A percentile compares a stretch with the other conserved stretches of the same genome.
phyloP scores from a whole-genome alignment of 2,329 filamentous ascomycete species.

The Leptographium lundbergii region DNA sequence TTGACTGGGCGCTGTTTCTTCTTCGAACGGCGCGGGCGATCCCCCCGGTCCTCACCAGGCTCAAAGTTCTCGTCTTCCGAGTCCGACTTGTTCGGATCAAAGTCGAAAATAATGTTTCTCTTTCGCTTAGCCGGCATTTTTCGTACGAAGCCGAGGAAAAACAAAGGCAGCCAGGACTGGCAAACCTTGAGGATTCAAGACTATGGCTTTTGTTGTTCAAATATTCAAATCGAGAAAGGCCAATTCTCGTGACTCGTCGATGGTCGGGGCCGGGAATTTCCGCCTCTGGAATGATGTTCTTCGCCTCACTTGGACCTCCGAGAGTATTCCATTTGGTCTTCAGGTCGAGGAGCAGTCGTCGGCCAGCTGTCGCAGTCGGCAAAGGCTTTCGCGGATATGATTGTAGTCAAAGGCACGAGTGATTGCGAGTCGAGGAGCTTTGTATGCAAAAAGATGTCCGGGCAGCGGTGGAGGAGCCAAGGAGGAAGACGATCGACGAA shows the following conservation, averaged over 20 bases:
- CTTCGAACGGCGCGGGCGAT: slow-evolving; percentile 25
- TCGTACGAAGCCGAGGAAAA: neutral
- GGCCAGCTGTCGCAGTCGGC: neutral
- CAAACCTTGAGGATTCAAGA: neutral
- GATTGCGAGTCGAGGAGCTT: neutral
- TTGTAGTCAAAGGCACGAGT: neutral
- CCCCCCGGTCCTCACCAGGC: slow-evolving; percentile 33
- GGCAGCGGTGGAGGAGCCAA: neutral
- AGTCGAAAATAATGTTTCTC: slow-evolving; percentile 36
- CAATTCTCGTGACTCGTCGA: neutral
- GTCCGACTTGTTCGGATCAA: slow-evolving; percentile 56
- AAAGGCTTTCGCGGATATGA: neutral
- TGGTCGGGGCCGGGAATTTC: neutral
- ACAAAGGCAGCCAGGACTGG: neutral
- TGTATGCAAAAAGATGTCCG: neutral
- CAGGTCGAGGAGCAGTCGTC: neutral
- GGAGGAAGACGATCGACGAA: neutral
- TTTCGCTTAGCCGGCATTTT: slow-evolving; percentile 43
- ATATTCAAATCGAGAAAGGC: neutral
- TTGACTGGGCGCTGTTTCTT: slow-evolving; percentile 24
- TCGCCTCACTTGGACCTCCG: neutral
- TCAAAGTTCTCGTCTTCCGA: slow-evolving; percentile 55
- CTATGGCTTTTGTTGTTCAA: neutral
- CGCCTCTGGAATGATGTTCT: neutral
- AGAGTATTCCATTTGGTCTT: neutral